Conservation (phyloP, 305 asterid genomes). For the Fraxinus ornus region DNA sequence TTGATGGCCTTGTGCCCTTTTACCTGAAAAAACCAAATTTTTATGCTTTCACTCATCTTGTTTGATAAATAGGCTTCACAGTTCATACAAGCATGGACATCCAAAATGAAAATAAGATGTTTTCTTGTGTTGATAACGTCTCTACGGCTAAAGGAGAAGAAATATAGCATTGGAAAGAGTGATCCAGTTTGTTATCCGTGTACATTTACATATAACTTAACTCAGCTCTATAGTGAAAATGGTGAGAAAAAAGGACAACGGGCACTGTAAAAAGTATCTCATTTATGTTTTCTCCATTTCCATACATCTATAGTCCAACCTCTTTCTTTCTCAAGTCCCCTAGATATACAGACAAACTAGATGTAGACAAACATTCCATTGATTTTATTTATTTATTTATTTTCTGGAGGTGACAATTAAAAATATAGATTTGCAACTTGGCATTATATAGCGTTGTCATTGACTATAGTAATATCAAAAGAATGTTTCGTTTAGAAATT, state of each 20-base stretch:
- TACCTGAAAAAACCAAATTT: neutral
- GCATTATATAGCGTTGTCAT: neutral
- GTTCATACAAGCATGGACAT: neutral
- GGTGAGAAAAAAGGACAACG: neutral
- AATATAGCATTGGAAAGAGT: neutral
- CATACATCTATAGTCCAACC: neutral
- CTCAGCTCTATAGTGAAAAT: neutral
- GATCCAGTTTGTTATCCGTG: neutral
- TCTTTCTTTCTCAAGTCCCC: neutral
- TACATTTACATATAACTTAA: neutral
- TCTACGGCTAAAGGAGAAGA: neutral
- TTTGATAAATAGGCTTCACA: neutral
- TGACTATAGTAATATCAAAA: neutral
- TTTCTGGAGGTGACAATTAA: neutral
- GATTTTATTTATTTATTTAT: neutral
- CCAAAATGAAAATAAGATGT: neutral
- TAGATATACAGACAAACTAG: neutral
- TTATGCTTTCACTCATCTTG: neutral
- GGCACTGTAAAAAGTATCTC: neutral
- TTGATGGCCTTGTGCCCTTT: neutral
- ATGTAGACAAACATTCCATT: neutral
- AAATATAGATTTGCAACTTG: neutral
- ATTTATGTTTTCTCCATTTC: neutral
- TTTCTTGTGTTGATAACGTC: neutral
- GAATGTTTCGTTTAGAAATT: neutral